Evolutionary conservation across 345 rosid genomes (phyloP).

Genomic region (Pistacia vera): DNA sequence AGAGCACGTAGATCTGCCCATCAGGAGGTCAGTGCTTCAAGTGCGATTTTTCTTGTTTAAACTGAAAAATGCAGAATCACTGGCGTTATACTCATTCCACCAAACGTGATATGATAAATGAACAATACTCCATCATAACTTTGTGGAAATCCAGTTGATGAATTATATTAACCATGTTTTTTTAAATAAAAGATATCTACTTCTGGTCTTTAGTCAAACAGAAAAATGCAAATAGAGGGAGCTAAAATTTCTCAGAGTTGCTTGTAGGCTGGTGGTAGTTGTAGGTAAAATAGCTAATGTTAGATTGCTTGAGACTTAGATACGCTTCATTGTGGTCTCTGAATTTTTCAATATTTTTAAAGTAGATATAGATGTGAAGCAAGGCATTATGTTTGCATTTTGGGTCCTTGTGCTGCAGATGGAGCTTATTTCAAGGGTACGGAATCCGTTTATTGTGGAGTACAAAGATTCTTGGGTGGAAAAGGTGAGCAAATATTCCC

Average conservation of each 20-base stretch:
- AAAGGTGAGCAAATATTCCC: conserved; percentile 49
- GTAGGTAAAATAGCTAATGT: background rate
- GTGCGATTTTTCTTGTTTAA: background rate
- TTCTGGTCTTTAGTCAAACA: background rate
- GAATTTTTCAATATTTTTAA: background rate
- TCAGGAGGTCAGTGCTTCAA: conserved; percentile 65
- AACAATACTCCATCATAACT: background rate
- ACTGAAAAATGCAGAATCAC: background rate
- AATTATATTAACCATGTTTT: background rate
- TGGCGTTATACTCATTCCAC: background rate
- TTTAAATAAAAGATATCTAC: background rate
- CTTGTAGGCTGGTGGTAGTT: background rate
- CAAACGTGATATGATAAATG: background rate
- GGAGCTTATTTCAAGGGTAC: conserved; percentile 89
- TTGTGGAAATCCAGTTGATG: background rate
- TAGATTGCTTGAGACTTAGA: background rate
- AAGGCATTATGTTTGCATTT: background rate
- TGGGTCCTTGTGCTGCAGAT: conserved; percentile 51
- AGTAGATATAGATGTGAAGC: background rate
- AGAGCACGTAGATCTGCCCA: conserved; percentile 93
- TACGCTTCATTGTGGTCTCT: background rate
- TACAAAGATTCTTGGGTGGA: conserved; percentile 99
- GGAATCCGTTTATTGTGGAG: conserved; percentile 88
- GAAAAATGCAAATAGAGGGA: background rate
- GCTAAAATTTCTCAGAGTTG: background rate